Percentiles rank a stretch among this genome's conserved stretches.
These are phyloP conservation scores for Flaveria bidentis DNA, from an alignment of 129 eudicot genomes.

Conservation along the genomic window DNA sequence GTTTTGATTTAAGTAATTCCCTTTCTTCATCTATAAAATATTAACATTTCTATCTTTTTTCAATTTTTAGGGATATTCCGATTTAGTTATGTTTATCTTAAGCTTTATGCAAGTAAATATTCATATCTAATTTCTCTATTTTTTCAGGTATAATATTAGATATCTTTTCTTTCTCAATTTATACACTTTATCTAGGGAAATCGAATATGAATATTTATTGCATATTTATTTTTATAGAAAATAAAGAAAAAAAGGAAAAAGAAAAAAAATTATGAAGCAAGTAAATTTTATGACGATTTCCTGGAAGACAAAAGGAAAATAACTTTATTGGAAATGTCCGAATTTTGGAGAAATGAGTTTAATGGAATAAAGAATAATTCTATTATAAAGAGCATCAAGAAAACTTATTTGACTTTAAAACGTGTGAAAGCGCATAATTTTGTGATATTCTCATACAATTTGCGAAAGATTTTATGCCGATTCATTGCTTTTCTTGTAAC, in stretches of 20 bases:
- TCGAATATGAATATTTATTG: background rate
- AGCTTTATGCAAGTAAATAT: too few species aligned
- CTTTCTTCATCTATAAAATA: too few species aligned
- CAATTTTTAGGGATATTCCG: too few species aligned
- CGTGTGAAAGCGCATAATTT: slow-evolving; percentile 5
- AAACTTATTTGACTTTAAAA: slow-evolving; percentile 11
- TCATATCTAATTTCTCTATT: background rate
- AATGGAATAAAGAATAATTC: slow-evolving; percentile 21
- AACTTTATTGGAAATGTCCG: too few species aligned
- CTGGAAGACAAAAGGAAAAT: background rate
- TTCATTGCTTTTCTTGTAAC: background rate
- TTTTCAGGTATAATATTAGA: background rate
- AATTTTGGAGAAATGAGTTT: background rate
- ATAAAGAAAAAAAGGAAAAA: background rate
- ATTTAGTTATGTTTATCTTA: too few species aligned
- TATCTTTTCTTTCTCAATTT: background rate
- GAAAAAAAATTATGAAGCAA: background rate
- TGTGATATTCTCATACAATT: background rate
- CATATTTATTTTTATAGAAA: background rate
- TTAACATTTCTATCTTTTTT: too few species aligned
- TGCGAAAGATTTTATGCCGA: slow-evolving; percentile 19
- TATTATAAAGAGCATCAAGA: background rate
- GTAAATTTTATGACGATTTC: background rate
- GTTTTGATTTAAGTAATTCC: too few species aligned
- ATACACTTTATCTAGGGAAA: background rate